Base-by-base conservation (phyloP, 1,139 yeast species). In the Oligophagozyma castellii region DNA sequence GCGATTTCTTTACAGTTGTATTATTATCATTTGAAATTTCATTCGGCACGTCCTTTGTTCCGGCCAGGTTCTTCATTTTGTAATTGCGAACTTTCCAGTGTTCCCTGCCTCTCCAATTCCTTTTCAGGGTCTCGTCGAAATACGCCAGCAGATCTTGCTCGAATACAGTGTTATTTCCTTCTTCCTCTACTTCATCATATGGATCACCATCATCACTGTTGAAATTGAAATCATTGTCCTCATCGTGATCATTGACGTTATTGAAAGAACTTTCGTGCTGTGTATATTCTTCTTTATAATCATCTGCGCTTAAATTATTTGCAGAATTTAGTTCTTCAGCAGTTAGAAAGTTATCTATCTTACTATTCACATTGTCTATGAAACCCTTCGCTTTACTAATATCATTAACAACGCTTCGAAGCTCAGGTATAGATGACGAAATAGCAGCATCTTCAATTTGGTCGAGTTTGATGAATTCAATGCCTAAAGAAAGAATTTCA, bases 41-140 rank as follows among this genome's bases (percentile, higher is more conserved):
- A n/a, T 26, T 21, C 5, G 24, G 22, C 4, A 25, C 19, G 5
- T 25, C 26, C 5, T 15, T 32, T 7, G 20, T 18, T 7, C 8
- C 7, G 7, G 20, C 20, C 10, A 18, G 10, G 19, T 34, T 26
- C 22, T 32, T 39, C 18, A 53, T 56, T 41, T 65, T 75, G 33
- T 78, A 59, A 16, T 72, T 70, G 24, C 68, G 59, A 7, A 86
- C 80, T 53, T 78, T 79, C 96, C 96, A 89, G 53, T 83, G 92
- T 38, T 81, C 92, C 4, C 95, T 89, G 5, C 95, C 95, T 24
- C 93, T 68, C 94, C 94, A 83, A 48, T 71, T 75, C 26, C 68
- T 64, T 37, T 65, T 71, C 56, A 80, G 57, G 12, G 70, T 65
- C 36, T 70, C 73, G 46, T 81, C 93, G 51, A 81, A 80, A 48